These are phyloP conservation scores for Elymus sibiricus DNA, from an alignment of 176 grass and related monocot species.

Conservation along the genomic window DNA sequence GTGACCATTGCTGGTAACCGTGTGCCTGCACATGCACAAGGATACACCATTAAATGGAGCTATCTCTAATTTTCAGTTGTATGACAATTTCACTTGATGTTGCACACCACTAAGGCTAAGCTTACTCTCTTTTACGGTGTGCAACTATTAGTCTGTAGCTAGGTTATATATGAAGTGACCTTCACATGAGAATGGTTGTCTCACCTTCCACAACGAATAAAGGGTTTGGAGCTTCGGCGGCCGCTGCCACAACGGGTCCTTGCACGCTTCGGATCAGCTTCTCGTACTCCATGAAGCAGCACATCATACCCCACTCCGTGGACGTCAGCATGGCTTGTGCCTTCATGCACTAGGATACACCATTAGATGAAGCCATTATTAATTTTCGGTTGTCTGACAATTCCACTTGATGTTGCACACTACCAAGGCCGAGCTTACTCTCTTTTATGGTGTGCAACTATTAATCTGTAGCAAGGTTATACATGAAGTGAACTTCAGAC, in stretches of 20 bases:
- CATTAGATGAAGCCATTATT: not conserved
- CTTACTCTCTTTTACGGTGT: no score
- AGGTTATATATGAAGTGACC: no score
- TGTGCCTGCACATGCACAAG: conserved; percentile 46
- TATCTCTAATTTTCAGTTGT: not conserved
- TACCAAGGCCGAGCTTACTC: not conserved
- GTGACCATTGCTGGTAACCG: no score
- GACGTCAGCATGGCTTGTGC: conserved; percentile 39
- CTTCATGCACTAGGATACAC: conserved; percentile 22
- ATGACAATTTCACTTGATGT: no score
- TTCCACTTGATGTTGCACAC: not conserved
- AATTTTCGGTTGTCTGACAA: no score
- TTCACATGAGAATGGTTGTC: no score
- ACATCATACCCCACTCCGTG: conserved; percentile 51
- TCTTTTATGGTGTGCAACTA: not conserved
- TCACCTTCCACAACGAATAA: no score
- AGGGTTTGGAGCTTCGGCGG: no score
- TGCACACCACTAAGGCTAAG: no score
- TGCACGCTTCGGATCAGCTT: no score
- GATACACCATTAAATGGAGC: not conserved
- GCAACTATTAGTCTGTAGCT: no score
- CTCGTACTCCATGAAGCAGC: conserved; percentile 44
- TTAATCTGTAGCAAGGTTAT: not conserved
- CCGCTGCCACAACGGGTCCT: no score
- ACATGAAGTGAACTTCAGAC: not conserved